phyloP scores from a whole-genome alignment of 164 flowering plant species.

The Brasenia schreberi region DNA sequence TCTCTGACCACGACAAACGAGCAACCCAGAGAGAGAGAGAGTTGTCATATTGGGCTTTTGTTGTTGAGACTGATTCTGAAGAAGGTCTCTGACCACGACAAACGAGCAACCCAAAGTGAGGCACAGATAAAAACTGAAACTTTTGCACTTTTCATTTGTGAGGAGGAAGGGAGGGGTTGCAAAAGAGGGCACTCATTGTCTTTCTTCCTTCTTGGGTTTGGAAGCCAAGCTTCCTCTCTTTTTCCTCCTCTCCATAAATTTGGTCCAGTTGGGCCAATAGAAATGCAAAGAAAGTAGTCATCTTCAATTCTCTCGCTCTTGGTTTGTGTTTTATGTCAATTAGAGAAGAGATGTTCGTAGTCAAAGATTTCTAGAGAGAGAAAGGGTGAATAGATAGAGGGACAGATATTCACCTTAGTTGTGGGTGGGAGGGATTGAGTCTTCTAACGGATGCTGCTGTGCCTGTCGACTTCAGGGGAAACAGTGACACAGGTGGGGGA shows the following conservation, averaged over 20 bases:
- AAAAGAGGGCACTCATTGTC: not conserved
- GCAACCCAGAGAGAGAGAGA: not conserved
- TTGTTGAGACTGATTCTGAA: not conserved
- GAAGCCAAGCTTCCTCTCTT: not conserved
- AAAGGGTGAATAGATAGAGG: not conserved
- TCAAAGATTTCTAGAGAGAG: not conserved
- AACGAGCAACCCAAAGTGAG: not conserved
- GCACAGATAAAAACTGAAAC: not conserved
- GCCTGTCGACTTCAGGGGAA: not conserved
- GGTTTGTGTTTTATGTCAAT: not conserved
- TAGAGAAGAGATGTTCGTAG: not conserved
- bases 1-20: not conserved
- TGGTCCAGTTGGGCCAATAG: not conserved
- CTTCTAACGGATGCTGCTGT: not conserved
- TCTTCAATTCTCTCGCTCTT: not conserved
- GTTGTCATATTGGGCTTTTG: not conserved
- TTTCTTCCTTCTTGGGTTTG: not conserved
- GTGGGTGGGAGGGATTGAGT: not conserved
- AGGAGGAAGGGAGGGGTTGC: not conserved
- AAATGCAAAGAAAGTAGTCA: too few relatives aligned
- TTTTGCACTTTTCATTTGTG: not conserved
- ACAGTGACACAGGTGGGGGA: not conserved
- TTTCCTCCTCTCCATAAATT: not conserved
- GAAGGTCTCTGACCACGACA: not conserved
- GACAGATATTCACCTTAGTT: not conserved